Percentiles rank a stretch among this genome's conserved stretches.
These are phyloP conservation scores for Aspergillus aculeatinus DNA, from an alignment of 2,329 filamentous ascomycete species.

Conservation along the genomic window DNA sequence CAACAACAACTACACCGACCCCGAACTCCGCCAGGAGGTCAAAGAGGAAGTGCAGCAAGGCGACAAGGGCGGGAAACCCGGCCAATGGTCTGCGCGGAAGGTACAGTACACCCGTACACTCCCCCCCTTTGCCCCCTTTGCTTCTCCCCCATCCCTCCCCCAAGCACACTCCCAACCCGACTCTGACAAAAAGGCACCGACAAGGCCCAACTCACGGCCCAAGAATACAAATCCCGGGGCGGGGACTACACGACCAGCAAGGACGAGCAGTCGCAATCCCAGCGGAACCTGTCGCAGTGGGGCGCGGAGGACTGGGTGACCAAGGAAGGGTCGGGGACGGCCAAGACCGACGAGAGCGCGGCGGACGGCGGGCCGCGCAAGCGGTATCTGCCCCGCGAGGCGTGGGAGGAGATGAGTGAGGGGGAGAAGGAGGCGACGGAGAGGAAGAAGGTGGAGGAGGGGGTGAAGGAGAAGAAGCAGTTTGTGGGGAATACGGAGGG, in stretches of 20 bases:
- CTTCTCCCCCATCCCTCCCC: too few relatives aligned
- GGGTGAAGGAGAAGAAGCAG: slow-evolving; percentile 44
- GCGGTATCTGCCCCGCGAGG: slow-evolving; percentile 49
- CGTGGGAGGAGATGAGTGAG: slow-evolving; percentile 51
- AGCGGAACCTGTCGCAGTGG: slow-evolving; percentile 49
- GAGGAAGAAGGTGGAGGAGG: slow-evolving; percentile 33
- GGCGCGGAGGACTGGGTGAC: slow-evolving; percentile 52
- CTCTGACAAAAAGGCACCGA: too few relatives aligned
- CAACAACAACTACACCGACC: slow-evolving; percentile 48
- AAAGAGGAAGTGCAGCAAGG: slow-evolving; percentile 48
- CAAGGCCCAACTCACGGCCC: slow-evolving; percentile 49
- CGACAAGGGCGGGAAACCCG: slow-evolving; percentile 50
- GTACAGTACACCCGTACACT: slow-evolving; percentile 20
- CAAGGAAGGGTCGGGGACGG: slow-evolving; percentile 48
- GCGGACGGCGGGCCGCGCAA: slow-evolving; percentile 46
- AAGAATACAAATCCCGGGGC: slow-evolving; percentile 50
- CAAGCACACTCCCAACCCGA: too few relatives aligned
- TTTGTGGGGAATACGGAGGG: slow-evolving; percentile 45
- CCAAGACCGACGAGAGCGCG: slow-evolving; percentile 26
- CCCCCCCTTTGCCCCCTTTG: too few relatives aligned
- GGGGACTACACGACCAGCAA: slow-evolving; percentile 49
- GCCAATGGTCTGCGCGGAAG: slow-evolving; percentile 52
- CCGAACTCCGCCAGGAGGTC: slow-evolving; percentile 47
- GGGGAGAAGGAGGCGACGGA: slow-evolving; percentile 50
- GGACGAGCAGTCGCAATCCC: slow-evolving; percentile 43